Percentiles rank a stretch among this genome's conserved stretches.
Conservation (phyloP, 352 stramenopile species). For the Globisporangium alternatum region DNA sequence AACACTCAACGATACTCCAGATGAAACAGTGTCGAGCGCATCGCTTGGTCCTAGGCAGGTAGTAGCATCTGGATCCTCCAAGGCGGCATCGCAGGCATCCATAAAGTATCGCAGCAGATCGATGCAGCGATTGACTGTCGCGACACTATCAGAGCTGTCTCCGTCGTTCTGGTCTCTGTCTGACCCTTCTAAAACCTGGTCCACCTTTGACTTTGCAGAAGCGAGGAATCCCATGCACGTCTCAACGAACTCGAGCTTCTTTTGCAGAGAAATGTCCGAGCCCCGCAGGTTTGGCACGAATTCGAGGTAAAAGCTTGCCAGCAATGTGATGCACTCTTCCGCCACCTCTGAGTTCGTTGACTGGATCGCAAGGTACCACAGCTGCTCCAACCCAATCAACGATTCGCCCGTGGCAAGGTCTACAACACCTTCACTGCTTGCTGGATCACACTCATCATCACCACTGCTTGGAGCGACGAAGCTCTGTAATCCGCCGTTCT, state of each 20-base stretch:
- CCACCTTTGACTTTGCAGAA: slow-evolving; percentile 26
- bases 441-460: not conserved
- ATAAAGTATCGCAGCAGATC: slow-evolving; percentile 74
- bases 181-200: not conserved
- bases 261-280: slow-evolving; percentile 24
- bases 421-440: slow-evolving; percentile 8
- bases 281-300: slow-evolving; percentile 32
- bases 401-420: slow-evolving; percentile 40
- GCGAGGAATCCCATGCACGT: slow-evolving; percentile 52
- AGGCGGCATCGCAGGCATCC: slow-evolving; percentile 32
- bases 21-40: not conserved
- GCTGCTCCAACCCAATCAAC: slow-evolving; percentile 42
- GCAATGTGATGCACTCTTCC: slow-evolving; percentile 59
- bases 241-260: slow-evolving; percentile 51
- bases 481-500: slow-evolving; percentile 32
- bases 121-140: slow-evolving; percentile 52
- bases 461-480: slow-evolving; percentile 16
- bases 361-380: slow-evolving; percentile 62
- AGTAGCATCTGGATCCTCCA: not conserved
- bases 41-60: not conserved
- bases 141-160: not conserved
- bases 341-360: slow-evolving; percentile 39
- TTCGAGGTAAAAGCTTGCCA: slow-evolving; percentile 58
- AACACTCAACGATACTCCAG: not conserved
- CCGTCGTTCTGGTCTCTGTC: not conserved